These are phyloP conservation scores for Pseudonitzschia multistriata DNA, from an alignment of 108 stramenopile genomes.

Conservation along the genomic window DNA sequence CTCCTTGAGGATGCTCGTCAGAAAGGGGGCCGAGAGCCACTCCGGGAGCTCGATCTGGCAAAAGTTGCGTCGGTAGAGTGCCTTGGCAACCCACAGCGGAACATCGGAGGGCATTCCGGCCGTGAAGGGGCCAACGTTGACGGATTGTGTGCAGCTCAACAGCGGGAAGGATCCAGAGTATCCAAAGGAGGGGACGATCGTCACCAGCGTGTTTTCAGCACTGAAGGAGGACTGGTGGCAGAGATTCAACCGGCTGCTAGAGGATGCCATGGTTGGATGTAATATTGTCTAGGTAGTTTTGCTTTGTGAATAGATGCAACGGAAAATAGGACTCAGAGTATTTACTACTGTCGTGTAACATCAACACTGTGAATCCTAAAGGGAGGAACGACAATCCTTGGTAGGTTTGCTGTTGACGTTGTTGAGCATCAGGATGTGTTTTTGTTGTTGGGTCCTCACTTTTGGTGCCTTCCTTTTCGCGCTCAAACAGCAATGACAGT, in stretches of 20 bases:
- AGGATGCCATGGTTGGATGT: neutral
- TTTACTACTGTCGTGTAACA: no score
- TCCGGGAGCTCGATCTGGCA: conserved; percentile 53
- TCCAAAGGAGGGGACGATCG: conserved; percentile 62
- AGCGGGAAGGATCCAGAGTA: conserved; percentile 31
- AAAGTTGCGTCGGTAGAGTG: conserved; percentile 58
- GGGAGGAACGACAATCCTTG: no score
- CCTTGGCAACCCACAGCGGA: conserved; percentile 75
- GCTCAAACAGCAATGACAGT: no score
- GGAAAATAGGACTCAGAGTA: neutral
- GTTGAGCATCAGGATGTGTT: no score
- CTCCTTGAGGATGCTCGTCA: conserved; percentile 53
- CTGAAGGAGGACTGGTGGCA: conserved; percentile 43
- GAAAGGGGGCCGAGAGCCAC: conserved; percentile 46
- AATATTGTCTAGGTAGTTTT: neutral
- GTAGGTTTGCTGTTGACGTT: no score
- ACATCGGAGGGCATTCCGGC: conserved; percentile 74
- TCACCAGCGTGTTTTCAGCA: conserved; percentile 52
- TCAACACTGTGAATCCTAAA: no score
- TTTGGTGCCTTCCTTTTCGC: no score
- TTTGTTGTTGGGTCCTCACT: no score
- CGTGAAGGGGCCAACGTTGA: conserved; percentile 46
- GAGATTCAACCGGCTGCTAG: conserved; percentile 10
- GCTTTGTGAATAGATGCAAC: neutral
- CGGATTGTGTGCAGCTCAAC: conserved; percentile 3